These are phyloP conservation scores for Fusarium setosum DNA, from an alignment of 2,329 filamentous ascomycete genomes.

Conservation along the genomic window DNA sequence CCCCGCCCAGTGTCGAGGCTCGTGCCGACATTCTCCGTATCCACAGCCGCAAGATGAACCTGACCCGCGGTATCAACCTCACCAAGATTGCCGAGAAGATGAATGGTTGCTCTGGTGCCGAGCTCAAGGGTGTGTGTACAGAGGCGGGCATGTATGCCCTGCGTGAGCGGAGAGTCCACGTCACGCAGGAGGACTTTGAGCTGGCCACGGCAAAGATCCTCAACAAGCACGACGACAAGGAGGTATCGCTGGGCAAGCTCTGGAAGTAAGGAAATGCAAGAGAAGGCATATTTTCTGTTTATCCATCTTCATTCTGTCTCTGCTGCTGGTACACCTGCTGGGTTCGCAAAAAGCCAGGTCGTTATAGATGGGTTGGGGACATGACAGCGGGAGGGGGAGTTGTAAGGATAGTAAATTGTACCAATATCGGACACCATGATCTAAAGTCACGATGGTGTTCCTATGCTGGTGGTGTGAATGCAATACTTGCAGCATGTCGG, in stretches of 20 bases:
- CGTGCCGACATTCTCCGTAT: conserved; percentile 98
- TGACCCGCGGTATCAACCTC: conserved; percentile 96
- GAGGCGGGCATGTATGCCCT: conserved; percentile 99
- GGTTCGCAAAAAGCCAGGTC: conserved; percentile 30
- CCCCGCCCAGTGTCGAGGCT: conserved; percentile 94
- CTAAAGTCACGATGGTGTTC: conserved; percentile 16
- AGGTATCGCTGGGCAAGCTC: conserved; percentile 88
- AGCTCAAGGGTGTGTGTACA: conserved; percentile 98
- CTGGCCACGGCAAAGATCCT: conserved; percentile 98
- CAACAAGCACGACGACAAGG: conserved; percentile 99
- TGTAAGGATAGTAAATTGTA: conserved; percentile 51
- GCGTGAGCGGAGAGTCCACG: conserved; percentile 93
- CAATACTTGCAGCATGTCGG: neutral
- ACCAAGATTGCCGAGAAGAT: conserved; percentile 99
- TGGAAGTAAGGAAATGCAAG: conserved; percentile 59
- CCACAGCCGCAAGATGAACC: conserved; percentile 97
- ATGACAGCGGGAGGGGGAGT: conserved; percentile 44
- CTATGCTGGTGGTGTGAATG: neutral
- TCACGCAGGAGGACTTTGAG: conserved; percentile 99
- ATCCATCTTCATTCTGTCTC: conserved; percentile 36
- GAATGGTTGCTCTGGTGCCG: conserved; percentile 97
- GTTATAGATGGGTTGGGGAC: conserved; percentile 44
- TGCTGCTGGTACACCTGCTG: conserved; percentile 35
- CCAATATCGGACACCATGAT: conserved; percentile 40
- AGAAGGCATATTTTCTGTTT: conserved; percentile 30